Conservation (phyloP, 2,329 filamentous ascomycete genomes). For the Colletotrichum camelliae region DNA sequence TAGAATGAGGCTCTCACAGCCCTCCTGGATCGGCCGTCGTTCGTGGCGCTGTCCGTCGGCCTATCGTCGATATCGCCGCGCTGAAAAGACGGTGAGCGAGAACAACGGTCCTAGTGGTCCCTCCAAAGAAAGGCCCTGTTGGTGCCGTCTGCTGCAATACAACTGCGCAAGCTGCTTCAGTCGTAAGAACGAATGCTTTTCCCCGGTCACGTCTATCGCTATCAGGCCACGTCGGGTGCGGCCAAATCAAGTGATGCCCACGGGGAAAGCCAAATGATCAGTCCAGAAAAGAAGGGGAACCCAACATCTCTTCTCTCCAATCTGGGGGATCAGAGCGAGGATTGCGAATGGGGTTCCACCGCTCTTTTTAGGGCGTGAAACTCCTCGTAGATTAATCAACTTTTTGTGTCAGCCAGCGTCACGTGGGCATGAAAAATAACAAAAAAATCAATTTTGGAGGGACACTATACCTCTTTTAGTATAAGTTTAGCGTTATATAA, state of each 20-base stretch:
- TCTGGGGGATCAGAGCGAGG: neutral
- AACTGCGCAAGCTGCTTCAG: neutral
- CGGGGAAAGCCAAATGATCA: neutral
- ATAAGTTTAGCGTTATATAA: no score
- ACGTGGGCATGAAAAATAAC: no score
- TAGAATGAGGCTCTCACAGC: neutral
- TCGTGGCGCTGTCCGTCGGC: neutral
- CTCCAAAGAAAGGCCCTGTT: neutral
- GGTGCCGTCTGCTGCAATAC: slow-evolving; percentile 7
- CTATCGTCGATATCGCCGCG: neutral
- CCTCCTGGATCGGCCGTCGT: neutral
- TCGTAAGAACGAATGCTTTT: neutral
- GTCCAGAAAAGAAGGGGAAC: neutral
- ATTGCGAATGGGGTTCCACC: neutral
- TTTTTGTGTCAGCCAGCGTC: no score
- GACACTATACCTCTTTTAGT: no score
- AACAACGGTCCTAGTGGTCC: neutral
- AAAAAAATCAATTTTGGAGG: no score
- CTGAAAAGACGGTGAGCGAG: slow-evolving; percentile 18
- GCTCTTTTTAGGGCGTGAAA: neutral
- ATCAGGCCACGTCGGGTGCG: slow-evolving; percentile 6
- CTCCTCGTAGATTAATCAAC: no score
- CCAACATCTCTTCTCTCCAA: neutral
- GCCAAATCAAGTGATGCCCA: neutral
- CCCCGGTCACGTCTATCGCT: neutral